Base-by-base conservation (phyloP, 192 early-diverging fungal genomes). In the Globomyces pollinis-pini region DNA sequence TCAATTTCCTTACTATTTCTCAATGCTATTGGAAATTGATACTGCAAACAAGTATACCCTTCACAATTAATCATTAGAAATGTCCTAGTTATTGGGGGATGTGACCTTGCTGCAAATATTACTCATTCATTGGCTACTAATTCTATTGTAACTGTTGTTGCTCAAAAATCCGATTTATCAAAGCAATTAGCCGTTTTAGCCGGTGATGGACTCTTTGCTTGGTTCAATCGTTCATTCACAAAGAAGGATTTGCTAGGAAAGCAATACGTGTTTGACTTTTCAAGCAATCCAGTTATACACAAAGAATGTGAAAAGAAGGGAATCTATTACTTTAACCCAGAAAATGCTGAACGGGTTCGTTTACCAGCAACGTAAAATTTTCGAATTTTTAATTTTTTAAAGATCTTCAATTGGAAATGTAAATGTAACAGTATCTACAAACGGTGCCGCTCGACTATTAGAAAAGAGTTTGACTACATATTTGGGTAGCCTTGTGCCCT, bases 401-500 rank as follows among this genome's bases (percentile, higher is more conserved):
- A 34, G 32, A 7, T 51, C 28, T n/a, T 33, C 30, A 1, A 20
- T 51, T 34, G 50, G 28, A 51, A 34, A 51, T n/a, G 8, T 34
- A 21, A 31, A 51, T 6, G 33, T 51, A 9, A 31, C 39, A 1
- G 26, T 50, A 5, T 23, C 20, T 16, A 91, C 90, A 1, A 88
- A 85, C 33, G 91, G 89, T 0, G 86, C 89, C 66, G 91, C 88
- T 5, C 93, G 91, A 0, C 79, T 85, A 29, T 62, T 96, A 35
- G 93, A 90, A 18, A 85, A 84, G 64, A 72, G 86, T 52, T 74
- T 96, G 32, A 76, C 89, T 21, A 63, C 81, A 1, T 71, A 78
- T 36, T 76, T 93, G 24, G 87, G 87, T 0, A 61, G 50, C 70
- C 84, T 58, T 79, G 84, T 31, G 38, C 83, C 88, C 3, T 21